These are phyloP conservation scores for Byssoonygena ceratinophila DNA, from an alignment of 2,329 filamentous ascomycete species.

Conservation along the genomic window DNA sequence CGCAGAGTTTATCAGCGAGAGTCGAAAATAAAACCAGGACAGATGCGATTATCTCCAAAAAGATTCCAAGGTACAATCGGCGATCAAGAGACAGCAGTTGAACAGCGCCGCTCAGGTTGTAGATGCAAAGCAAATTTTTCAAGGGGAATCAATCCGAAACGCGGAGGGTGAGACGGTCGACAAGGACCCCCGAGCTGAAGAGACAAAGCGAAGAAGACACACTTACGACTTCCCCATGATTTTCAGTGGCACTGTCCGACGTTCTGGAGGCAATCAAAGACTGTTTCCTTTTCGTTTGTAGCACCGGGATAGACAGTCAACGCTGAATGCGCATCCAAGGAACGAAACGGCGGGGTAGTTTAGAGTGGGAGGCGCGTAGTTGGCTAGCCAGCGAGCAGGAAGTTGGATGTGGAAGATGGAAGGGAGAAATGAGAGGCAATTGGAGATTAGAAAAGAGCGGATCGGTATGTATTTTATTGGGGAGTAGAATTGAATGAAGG, in stretches of 20 bases:
- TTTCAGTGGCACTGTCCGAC: not conserved
- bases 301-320: not conserved
- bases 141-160: not conserved
- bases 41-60: conserved; percentile 1
- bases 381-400: no score
- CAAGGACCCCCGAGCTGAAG: not conserved
- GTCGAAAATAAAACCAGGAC: conserved; percentile 18
- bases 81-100: no score
- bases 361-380: not conserved
- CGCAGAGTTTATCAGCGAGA: not conserved
- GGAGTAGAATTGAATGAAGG: no score
- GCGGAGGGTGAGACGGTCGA: not conserved
- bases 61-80: no score
- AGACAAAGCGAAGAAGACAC: not conserved
- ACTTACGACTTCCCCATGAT: conserved; percentile 20
- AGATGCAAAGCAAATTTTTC: not conserved
- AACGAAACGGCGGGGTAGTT: not conserved
- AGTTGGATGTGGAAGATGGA: not conserved
- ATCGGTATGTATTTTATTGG: no score
- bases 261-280: not conserved
- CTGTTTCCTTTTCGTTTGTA: not conserved
- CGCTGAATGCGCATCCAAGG: not conserved
- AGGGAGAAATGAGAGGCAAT: not conserved
- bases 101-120: not conserved
- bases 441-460: not conserved